These are phyloP conservation scores for Globisporangium carolinianum DNA, from an alignment of 352 stramenopile genomes.

Conservation along the genomic window DNA sequence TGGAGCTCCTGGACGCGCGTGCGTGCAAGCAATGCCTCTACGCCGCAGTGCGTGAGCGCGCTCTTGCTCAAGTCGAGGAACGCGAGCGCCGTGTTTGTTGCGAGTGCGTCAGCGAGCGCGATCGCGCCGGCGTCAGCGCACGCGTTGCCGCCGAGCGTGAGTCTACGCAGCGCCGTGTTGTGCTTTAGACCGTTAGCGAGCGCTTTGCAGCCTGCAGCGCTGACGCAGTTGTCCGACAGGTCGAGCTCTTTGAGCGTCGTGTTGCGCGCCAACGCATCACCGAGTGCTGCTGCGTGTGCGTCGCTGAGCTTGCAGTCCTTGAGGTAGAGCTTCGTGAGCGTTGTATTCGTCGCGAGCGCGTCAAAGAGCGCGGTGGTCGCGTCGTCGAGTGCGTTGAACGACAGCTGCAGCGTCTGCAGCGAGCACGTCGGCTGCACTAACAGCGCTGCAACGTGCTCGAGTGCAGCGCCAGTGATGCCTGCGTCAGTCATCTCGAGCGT, in stretches of 20 bases:
- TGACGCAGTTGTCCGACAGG: conserved; percentile 65
- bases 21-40: conserved; percentile 38
- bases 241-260: conserved; percentile 46
- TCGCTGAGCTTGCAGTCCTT: conserved; percentile 61
- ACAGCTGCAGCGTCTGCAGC: conserved; percentile 55
- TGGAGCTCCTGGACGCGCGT: conserved; percentile 48
- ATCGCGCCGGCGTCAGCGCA: conserved; percentile 40
- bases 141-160: conserved; percentile 61
- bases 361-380: conserved; percentile 44
- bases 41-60: conserved; percentile 35
- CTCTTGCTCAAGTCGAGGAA: conserved; percentile 73
- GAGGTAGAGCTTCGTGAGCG: conserved; percentile 53
- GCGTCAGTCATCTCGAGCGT: conserved; percentile 44
- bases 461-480: conserved; percentile 31
- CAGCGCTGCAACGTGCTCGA: conserved; percentile 38
- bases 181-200: conserved; percentile 33
- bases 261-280: conserved; percentile 39
- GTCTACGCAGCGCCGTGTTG: conserved; percentile 37
- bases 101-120: conserved; percentile 28
- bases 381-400: conserved; percentile 50
- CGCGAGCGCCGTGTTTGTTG: conserved; percentile 29
- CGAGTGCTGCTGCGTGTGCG: conserved; percentile 28
- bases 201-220: conserved; percentile 18
- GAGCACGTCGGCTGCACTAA: conserved; percentile 36
- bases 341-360: conserved; percentile 48